These are phyloP conservation scores for Talaromyces sp. DNA, from an alignment of 2,329 filamentous ascomycete species.

Conservation along the genomic window DNA sequence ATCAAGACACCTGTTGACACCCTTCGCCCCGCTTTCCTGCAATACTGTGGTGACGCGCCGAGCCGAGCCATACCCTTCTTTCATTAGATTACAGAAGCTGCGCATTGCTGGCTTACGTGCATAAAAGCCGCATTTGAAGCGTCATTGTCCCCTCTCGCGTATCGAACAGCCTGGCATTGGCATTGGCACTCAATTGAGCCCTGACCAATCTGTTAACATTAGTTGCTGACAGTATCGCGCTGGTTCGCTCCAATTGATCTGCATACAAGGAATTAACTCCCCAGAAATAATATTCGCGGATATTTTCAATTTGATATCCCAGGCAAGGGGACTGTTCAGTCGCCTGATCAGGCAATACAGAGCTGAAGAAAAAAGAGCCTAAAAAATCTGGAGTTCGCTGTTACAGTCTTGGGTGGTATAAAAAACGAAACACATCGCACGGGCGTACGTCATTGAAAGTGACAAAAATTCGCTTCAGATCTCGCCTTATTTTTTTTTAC, in stretches of 20 bases:
- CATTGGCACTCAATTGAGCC: not conserved
- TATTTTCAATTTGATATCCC: not conserved
- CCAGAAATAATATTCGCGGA: not conserved
- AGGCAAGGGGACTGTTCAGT: not conserved
- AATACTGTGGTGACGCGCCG: not conserved
- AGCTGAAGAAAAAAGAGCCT: not conserved
- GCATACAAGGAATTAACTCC: constrained; percentile 12
- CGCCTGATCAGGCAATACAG: not conserved
- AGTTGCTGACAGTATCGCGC: constrained; percentile 14
- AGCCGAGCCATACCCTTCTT: constrained; percentile 7
- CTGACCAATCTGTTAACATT: constrained; percentile 6
- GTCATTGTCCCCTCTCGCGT: constrained; percentile 13
- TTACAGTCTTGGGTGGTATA: constrained; percentile 7
- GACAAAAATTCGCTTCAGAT: not conserved
- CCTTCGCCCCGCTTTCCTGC: constrained; percentile 8
- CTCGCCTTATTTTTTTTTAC: not conserved
- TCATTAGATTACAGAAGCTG: constrained; percentile 10
- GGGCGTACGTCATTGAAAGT: constrained; percentile 11
- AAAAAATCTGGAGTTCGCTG: not conserved
- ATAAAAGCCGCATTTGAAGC: constrained; percentile 15
- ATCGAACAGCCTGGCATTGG: not conserved
- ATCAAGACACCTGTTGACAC: not conserved
- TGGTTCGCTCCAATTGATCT: constrained; percentile 17
- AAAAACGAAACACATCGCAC: constrained; percentile 4
- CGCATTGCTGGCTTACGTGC: constrained; percentile 17